Evolutionary conservation across 768 basidiomycete genomes (phyloP).

Genomic region (Peribolospora baueri): DNA sequence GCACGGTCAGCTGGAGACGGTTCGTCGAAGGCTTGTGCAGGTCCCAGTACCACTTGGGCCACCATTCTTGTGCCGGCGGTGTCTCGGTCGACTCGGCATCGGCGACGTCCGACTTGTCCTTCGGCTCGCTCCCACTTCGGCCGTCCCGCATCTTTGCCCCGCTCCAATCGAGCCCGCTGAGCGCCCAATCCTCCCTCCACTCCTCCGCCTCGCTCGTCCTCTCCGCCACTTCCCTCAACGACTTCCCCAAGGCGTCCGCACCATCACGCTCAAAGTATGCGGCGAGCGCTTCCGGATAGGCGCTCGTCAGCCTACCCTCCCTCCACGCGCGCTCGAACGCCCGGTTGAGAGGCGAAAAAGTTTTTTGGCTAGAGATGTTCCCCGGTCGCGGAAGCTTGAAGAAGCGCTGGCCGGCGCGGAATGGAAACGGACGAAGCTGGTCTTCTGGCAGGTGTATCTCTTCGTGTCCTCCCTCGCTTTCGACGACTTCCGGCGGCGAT

Average conservation of each 20-base stretch:
- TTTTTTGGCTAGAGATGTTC: no score
- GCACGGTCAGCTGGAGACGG: slow-evolving; percentile 67
- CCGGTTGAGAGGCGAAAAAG: no score
- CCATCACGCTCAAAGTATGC: no score
- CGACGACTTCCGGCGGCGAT: no score
- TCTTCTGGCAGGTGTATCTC: no score
- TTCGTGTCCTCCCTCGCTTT: no score
- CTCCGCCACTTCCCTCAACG: slow-evolving; percentile 20
- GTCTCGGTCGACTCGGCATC: background rate
- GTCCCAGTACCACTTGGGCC: slow-evolving; percentile 98
- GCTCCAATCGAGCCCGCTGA: slow-evolving; percentile 46
- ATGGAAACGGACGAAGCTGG: no score
- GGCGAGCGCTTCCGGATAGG: no score
- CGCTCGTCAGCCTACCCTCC: no score
- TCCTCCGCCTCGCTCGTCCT: background rate
- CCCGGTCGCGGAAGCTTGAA: no score
- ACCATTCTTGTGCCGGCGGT: slow-evolving; percentile 17
- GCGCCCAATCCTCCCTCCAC: slow-evolving; percentile 20
- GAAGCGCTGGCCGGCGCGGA: no score
- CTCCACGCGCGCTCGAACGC: no score
- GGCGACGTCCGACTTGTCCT: background rate
- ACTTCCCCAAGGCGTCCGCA: slow-evolving; percentile 11
- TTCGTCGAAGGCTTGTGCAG: slow-evolving; percentile 42
- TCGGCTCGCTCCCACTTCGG: background rate
- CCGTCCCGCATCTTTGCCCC: background rate